These are phyloP conservation scores for Pterocarpus macrocarpus DNA, from an alignment of 306 rosid genomes.

Conservation along the genomic window DNA sequence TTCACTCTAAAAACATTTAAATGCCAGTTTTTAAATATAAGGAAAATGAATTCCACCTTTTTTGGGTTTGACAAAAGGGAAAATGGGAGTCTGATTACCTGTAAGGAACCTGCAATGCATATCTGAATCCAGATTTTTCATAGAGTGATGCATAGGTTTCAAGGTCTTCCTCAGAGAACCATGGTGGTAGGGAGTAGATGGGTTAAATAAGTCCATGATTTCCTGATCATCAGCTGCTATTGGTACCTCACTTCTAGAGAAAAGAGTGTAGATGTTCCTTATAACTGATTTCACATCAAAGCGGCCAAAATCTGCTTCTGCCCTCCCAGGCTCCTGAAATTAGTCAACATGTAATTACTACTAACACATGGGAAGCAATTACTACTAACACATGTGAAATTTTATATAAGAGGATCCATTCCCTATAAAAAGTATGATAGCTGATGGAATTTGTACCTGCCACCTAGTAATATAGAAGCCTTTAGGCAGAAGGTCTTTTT, in stretches of 20 bases:
- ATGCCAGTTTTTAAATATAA: background rate
- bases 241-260: constrained; percentile 63
- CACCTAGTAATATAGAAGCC: constrained; percentile 66
- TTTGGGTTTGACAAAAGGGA: background rate
- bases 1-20: background rate
- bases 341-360: no score
- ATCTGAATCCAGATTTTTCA: constrained; percentile 61
- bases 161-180: constrained; percentile 68
- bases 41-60: no score
- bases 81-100: constrained; percentile 42
- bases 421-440: background rate
- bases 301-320: constrained; percentile 66
- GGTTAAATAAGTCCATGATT: constrained; percentile 70
- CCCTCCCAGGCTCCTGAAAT: constrained; percentile 61
- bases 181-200: constrained; percentile 58
- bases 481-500: constrained; percentile 58
- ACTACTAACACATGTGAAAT: no score
- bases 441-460: constrained; percentile 45
- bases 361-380: no score
- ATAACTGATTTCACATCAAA: constrained; percentile 58
- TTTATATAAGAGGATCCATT: no score
- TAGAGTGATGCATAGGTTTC: constrained; percentile 58
- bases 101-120: constrained; percentile 58
- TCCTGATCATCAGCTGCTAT: constrained; percentile 56
- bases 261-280: constrained; percentile 65